Evolutionary conservation across 805 yeast genomes (phyloP).

Genomic region (Hanseniaspora thailandica): DNA sequence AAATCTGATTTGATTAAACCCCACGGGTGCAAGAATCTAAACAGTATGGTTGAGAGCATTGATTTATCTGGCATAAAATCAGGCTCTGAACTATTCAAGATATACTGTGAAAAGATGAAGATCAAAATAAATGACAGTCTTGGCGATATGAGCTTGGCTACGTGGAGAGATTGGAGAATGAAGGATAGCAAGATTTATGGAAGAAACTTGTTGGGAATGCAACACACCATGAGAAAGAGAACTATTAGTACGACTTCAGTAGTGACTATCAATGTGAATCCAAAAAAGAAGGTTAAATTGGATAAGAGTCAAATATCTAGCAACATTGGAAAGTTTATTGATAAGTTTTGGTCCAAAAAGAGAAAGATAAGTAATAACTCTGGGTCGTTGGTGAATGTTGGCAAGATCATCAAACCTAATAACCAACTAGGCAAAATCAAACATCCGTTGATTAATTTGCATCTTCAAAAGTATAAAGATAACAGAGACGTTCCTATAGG

Average conservation of each 20-base stretch:
- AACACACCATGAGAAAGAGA: conserved; percentile 13
- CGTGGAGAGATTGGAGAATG: conserved; percentile 89
- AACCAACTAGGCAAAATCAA: conserved; percentile 21
- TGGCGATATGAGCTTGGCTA: conserved; percentile 41
- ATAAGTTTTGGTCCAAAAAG: neutral
- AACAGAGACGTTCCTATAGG: conserved; percentile 76
- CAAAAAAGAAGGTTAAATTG: neutral
- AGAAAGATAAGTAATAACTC: neutral
- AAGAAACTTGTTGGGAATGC: conserved; percentile 27
- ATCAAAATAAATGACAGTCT: neutral
- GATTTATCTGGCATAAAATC: conserved; percentile 44
- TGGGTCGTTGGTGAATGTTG: neutral
- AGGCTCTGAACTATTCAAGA: conserved; percentile 24
- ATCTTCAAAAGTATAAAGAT: conserved; percentile 48
- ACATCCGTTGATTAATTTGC: conserved; percentile 55
- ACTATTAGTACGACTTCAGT: conserved; percentile 10
- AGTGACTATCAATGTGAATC: neutral
- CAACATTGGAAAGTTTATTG: neutral
- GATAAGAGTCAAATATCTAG: neutral
- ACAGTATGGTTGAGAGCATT: conserved; percentile 47
- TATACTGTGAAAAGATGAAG: neutral
- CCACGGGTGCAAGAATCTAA: conserved; percentile 32
- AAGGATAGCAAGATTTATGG: conserved; percentile 59
- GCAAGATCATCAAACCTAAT: neutral
- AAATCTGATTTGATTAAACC: conserved; percentile 22